Percentiles rank a stretch among this genome's conserved stretches.
phyloP scores from a whole-genome alignment of 768 basidiomycete species.

The Pholiota conissans region DNA sequence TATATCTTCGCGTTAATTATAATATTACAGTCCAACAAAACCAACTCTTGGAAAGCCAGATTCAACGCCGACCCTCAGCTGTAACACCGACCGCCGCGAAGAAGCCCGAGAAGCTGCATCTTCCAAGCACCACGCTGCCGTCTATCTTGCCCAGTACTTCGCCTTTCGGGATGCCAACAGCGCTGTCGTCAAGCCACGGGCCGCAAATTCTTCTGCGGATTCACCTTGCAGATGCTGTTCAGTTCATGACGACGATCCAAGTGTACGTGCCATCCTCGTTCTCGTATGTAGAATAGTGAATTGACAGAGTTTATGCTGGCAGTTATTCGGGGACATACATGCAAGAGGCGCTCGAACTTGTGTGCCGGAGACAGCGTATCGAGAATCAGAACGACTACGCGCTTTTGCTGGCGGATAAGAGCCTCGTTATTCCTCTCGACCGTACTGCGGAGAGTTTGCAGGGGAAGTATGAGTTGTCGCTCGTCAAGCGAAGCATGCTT shows the following conservation, averaged over 20 bases:
- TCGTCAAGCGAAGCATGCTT: conserved; percentile 79
- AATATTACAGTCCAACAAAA: conserved; percentile 63
- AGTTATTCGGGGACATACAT: conserved; percentile 94
- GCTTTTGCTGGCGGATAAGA: conserved; percentile 65
- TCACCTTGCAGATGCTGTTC: conserved; percentile 76
- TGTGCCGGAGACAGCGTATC: conserved; percentile 70
- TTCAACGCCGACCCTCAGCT: conserved; percentile 76
- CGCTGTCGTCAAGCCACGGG: conserved; percentile 68
- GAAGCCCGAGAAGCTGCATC: conserved; percentile 49
- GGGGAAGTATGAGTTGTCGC: conserved; percentile 78
- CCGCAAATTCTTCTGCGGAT: conserved; percentile 87
- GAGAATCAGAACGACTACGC: conserved; percentile 79
- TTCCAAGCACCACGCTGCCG: conserved; percentile 25
- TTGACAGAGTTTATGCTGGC: not conserved
- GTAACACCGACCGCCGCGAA: conserved; percentile 43
- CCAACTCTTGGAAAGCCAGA: conserved; percentile 72
- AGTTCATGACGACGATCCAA: conserved; percentile 86
- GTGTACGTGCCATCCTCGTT: conserved; percentile 56
- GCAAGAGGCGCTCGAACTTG: conserved; percentile 89
- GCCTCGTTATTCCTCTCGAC: conserved; percentile 86
- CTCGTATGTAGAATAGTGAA: not conserved
- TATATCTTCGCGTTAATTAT: not conserved
- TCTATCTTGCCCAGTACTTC: conserved; percentile 43
- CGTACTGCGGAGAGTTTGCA: conserved; percentile 93
- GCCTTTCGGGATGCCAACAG: conserved; percentile 53